phyloP scores from a whole-genome alignment of 345 rosid genomes.

The Aquilaria sinensis region DNA sequence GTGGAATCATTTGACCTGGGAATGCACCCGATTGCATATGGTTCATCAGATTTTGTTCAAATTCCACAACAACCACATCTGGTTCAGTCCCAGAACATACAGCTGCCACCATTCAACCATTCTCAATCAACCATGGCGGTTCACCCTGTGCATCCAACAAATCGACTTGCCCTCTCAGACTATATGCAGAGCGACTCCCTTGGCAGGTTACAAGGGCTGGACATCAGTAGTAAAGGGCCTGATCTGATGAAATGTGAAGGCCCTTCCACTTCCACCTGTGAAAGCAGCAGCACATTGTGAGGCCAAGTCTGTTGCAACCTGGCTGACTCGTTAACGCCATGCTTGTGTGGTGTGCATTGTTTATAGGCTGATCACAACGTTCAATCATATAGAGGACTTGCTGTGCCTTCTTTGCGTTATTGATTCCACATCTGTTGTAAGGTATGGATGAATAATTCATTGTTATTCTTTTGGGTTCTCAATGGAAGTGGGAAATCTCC shows the following conservation, averaged over 20 bases:
- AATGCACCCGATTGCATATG: slow-evolving; percentile 39
- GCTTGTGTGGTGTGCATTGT: slow-evolving; percentile 19
- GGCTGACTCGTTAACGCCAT: slow-evolving; percentile 15
- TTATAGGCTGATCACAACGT: slow-evolving; percentile 19
- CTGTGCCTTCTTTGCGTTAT: slow-evolving; percentile 1
- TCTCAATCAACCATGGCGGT: slow-evolving; percentile 17
- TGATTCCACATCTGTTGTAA: slow-evolving; percentile 4
- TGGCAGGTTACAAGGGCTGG: slow-evolving; percentile 48
- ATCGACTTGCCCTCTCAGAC: slow-evolving; percentile 23
- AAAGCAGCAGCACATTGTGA: slow-evolving; percentile 59
- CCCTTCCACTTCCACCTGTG: slow-evolving; percentile 55
- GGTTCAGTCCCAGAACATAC: slow-evolving; percentile 27
- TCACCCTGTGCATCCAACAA: slow-evolving; percentile 9
- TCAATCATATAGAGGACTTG: slow-evolving; percentile 10
- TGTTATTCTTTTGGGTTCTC: no score
- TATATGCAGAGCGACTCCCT: slow-evolving; percentile 32
- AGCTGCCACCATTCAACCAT: slow-evolving; percentile 24
- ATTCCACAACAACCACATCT: slow-evolving; percentile 27
- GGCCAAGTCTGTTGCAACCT: not conserved
- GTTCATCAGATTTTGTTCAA: slow-evolving; percentile 22
- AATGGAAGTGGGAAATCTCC: no score
- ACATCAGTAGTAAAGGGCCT: slow-evolving; percentile 47
- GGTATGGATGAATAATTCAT: no score
- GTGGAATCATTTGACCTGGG: slow-evolving; percentile 40
- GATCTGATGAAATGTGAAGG: slow-evolving; percentile 49